These are phyloP conservation scores for Lasiosphaeria hispida DNA, from an alignment of 495 filamentous ascomycete genomes.

Conservation along the genomic window DNA sequence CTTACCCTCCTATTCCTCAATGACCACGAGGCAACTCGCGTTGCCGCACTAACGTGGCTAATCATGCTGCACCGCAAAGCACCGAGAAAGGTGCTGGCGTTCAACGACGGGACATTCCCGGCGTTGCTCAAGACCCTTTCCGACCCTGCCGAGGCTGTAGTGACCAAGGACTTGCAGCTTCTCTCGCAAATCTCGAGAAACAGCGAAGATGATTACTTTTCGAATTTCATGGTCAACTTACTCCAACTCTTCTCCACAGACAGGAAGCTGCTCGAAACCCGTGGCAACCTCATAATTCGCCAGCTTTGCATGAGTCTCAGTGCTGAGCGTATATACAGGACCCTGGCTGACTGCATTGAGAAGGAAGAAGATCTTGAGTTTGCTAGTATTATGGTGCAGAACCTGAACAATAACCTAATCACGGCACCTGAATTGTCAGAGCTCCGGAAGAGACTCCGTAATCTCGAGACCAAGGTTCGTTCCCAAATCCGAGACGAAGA, in stretches of 20 bases:
- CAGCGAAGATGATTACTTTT: conserved; percentile 95
- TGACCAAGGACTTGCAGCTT: conserved; percentile 90
- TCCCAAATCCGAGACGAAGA: neutral
- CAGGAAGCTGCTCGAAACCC: conserved; percentile 80
- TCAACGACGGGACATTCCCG: conserved; percentile 96
- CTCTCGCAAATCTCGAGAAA: conserved; percentile 94
- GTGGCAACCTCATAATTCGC: conserved; percentile 94
- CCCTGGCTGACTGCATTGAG: conserved; percentile 92
- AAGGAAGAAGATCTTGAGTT: conserved; percentile 99
- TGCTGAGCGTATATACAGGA: conserved; percentile 93
- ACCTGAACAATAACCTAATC: conserved; percentile 98
- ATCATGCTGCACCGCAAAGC: conserved; percentile 97
- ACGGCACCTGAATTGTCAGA: conserved; percentile 94
- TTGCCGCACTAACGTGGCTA: conserved; percentile 91
- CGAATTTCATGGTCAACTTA: conserved; percentile 96
- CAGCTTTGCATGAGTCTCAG: conserved; percentile 91
- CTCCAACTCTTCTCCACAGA: conserved; percentile 95
- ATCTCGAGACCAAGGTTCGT: conserved; percentile 76
- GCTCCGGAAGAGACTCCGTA: conserved; percentile 82
- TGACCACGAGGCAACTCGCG: conserved; percentile 92
- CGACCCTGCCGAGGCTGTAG: conserved; percentile 92
- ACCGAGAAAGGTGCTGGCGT: conserved; percentile 87
- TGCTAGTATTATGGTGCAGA: conserved; percentile 99
- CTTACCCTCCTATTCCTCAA: conserved; percentile 93
- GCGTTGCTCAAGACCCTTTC: conserved; percentile 95